A percentile compares a stretch with the other conserved stretches of the same genome.
Evolutionary conservation across 169 alveolate species (phyloP).

Genomic region (Cryptosporidium bovis): DNA sequence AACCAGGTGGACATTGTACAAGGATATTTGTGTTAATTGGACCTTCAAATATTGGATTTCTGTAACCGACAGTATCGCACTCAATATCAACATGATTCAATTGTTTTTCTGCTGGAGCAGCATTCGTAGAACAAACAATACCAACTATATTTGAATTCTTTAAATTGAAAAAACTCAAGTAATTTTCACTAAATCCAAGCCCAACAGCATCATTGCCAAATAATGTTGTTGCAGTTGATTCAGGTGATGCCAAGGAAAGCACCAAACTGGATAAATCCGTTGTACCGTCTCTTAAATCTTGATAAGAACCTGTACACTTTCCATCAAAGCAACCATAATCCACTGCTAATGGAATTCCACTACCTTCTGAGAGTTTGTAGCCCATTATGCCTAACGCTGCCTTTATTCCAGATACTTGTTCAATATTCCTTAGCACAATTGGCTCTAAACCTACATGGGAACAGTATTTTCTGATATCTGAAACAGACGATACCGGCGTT

Average conservation of each 20-base stretch:
- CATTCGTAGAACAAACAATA: conserved; percentile 88
- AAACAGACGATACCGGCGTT: conserved; percentile 81
- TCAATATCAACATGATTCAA: conserved; percentile 80
- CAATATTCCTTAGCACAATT: conserved; percentile 81
- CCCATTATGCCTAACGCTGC: conserved; percentile 86
- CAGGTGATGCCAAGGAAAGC: conserved; percentile 76
- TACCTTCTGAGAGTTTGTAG: conserved; percentile 80
- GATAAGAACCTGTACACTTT: conserved; percentile 85
- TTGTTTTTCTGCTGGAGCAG: conserved; percentile 36
- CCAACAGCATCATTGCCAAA: conserved; percentile 84
- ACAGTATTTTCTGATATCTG: conserved; percentile 84
- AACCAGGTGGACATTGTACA: conserved; percentile 87
- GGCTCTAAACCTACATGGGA: conserved; percentile 90
- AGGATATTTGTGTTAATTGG: conserved; percentile 86
- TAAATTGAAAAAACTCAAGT: conserved; percentile 84
- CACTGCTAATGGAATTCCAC: conserved; percentile 88
- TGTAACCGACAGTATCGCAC: conserved; percentile 81
- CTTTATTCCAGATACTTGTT: conserved; percentile 83
- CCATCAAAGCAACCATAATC: conserved; percentile 85
- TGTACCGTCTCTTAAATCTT: conserved; percentile 83
- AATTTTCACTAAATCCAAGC: conserved; percentile 83
- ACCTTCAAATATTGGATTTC: conserved; percentile 81
- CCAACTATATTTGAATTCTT: conserved; percentile 87
- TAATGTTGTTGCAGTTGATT: conserved; percentile 71
- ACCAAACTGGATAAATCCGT: conserved; percentile 78